phyloP scores from a whole-genome alignment of 306 rosid genomes.

The Cercis canadensis region DNA sequence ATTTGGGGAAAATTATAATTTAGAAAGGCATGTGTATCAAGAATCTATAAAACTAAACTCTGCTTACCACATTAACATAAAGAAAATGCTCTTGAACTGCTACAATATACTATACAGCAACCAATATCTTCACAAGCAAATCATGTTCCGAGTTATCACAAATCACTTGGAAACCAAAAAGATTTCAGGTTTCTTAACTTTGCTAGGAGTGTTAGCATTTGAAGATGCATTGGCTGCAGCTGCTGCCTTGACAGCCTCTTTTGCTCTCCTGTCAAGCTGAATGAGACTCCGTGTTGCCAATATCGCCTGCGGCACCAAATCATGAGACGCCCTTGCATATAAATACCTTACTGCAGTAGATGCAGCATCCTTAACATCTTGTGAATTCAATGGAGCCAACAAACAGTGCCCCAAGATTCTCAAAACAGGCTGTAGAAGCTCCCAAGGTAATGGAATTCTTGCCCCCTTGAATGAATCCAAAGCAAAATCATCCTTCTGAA shows the following conservation, averaged over 20 bases:
- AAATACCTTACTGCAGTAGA: slow-evolving; percentile 67
- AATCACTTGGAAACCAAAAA: slow-evolving; percentile 84
- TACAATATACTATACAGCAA: slow-evolving; percentile 56
- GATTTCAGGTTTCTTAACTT: slow-evolving; percentile 85
- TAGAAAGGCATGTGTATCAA: slow-evolving; percentile 17
- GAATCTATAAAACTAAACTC: slow-evolving; percentile 44
- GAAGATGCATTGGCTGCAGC: slow-evolving; percentile 55
- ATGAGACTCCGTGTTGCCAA: slow-evolving; percentile 90
- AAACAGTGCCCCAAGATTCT: slow-evolving; percentile 91
- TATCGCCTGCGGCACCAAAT: slow-evolving; percentile 87
- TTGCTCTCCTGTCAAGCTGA: slow-evolving; percentile 75
- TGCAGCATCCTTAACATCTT: slow-evolving; percentile 79
- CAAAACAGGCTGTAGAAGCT: slow-evolving; percentile 84
- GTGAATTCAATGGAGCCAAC: slow-evolving; percentile 77
- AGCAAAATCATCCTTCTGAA: slow-evolving; percentile 43
- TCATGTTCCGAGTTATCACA: background rate
- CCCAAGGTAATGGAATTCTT: slow-evolving; percentile 93
- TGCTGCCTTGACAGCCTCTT: slow-evolving; percentile 50
- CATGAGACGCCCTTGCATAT: slow-evolving; percentile 89
- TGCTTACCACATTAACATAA: slow-evolving; percentile 53
- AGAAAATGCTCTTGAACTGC: slow-evolving; percentile 43
- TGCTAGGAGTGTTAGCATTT: slow-evolving; percentile 80
- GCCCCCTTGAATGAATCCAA: slow-evolving; percentile 48
- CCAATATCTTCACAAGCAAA: slow-evolving; percentile 47
- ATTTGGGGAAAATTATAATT: slow-evolving; percentile 25